Conservation (phyloP, 2,329 filamentous ascomycete genomes). For the Calonectria pseudoreteaudii region DNA sequence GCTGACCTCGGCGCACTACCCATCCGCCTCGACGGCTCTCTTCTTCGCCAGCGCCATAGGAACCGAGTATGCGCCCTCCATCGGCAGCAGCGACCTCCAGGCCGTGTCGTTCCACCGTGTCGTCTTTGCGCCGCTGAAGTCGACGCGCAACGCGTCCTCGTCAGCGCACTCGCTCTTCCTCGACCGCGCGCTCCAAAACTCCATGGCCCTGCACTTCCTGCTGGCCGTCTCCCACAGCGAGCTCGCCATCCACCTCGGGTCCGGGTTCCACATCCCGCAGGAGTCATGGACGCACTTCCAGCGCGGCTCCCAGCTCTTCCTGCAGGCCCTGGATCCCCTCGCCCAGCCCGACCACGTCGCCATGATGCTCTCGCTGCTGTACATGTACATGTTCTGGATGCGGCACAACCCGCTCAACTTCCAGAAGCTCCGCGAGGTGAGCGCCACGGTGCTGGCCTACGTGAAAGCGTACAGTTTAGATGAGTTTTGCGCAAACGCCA, state of each 20-base stretch:
- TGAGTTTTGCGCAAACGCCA: conserved; percentile 8
- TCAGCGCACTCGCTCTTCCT: conserved; percentile 23
- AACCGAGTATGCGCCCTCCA: conserved; percentile 21
- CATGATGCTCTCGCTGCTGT: conserved; percentile 27
- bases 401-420: conserved; percentile 20
- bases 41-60: conserved; percentile 3
- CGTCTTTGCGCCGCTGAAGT: conserved; percentile 24
- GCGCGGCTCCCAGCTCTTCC: conserved; percentile 21
- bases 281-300: conserved; percentile 25
- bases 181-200: conserved; percentile 12
- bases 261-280: conserved; percentile 3
- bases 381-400: conserved; percentile 33
- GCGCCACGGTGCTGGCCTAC: conserved; percentile 13
- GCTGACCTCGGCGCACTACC: conserved; percentile 5
- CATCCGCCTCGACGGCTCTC: background rate
- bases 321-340: conserved; percentile 13
- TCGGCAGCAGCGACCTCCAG: conserved; percentile 19
- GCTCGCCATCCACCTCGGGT: conserved; percentile 26
- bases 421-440: conserved; percentile 1
- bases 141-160: conserved; percentile 9
- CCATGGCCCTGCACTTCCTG: conserved; percentile 24
- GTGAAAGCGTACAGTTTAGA: conserved; percentile 8
- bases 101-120: conserved; percentile 22
- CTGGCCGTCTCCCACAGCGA: conserved; percentile 28
- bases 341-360: conserved; percentile 13